Base-by-base conservation (phyloP, 768 basidiomycete genomes). In the Suillus luteus region DNA sequence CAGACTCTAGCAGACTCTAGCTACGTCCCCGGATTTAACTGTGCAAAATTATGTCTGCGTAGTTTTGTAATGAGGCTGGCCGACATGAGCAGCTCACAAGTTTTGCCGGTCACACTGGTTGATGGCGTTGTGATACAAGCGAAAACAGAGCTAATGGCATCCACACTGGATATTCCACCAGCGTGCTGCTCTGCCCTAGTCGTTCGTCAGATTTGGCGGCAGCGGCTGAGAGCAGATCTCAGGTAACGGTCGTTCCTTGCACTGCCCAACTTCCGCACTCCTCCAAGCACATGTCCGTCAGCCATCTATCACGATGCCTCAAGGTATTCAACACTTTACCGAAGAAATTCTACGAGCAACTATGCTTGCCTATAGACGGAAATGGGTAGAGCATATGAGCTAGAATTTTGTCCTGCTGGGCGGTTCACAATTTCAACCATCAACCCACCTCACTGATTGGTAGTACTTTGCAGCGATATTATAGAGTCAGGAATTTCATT, bases 351-450 rank as follows among this genome's bases (percentile, higher is more conserved):
- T 91, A 54, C 86, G 92, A 40, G 93, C 91, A 0, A 81, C 87
- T 15, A 81, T 81, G 9, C 93, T 95, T 65, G 83, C 95, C 7
- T 92, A 95, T 69, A 84, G 86, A 8, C 91, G 95, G 72, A 87
- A 96, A n/a, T 98, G 95, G 95, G 84, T 89, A 0, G 27, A 51
- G 43, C 8, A 19, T 6, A 17, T 43, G 41, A 19, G 49, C 6
- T 27, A 95, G 95, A 91, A 92, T 72, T 97, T 94, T 67, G 79
- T 80, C 3, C 88, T 89, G 62, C 80, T 95, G 14, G 88, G 89
- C 5, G 91, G 66, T 88, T 92, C 2, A 88, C 91, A 8, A 86
- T 87, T 2, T 89, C 92, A 0, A 90, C 91, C 1, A 89, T 96
- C 66, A 88, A 86, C 63, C 95, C 95, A 0, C 79, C 96, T 35